phyloP scores from a whole-genome alignment of 208 protist species.

The Endotrypanum monterogeii region DNA sequence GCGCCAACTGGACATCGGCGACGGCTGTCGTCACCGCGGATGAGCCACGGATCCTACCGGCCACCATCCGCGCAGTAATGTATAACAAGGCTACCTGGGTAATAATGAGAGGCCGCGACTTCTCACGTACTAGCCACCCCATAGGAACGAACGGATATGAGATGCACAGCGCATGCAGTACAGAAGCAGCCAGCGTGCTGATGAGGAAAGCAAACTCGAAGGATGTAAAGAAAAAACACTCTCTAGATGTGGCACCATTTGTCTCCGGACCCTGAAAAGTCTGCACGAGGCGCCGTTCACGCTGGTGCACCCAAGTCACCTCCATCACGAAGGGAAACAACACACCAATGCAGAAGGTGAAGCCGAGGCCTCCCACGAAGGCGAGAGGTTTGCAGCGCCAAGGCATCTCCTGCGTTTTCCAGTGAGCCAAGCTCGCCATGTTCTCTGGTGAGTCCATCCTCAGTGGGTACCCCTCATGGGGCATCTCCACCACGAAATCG shows the following conservation, averaged over 20 bases:
- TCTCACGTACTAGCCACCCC: conserved; percentile 68
- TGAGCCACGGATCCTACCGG: conserved; percentile 31
- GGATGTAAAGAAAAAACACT: conserved; percentile 37
- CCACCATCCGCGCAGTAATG: conserved; percentile 22
- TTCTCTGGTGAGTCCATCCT: conserved; percentile 35
- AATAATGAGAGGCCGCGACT: conserved; percentile 42
- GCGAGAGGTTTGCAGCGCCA: conserved; percentile 60
- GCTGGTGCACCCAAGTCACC: conserved; percentile 49
- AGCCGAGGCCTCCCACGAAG: conserved; percentile 53
- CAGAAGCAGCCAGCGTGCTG: conserved; percentile 16
- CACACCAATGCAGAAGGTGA: conserved; percentile 66
- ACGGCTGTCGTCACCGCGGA: conserved; percentile 17
- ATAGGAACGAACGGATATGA: conserved; percentile 83
- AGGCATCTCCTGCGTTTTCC: conserved; percentile 57
- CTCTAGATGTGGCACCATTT: conserved; percentile 24
- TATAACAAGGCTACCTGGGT: conserved; percentile 36
- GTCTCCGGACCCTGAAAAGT: conserved; percentile 19
- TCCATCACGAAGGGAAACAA: conserved; percentile 72
- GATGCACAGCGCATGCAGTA: conserved; percentile 58
- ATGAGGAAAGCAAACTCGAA: conserved; percentile 49
- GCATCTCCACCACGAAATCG: conserved; percentile 64
- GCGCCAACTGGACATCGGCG: conserved; percentile 26
- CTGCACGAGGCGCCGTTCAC: conserved; percentile 40
- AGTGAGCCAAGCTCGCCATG: conserved; percentile 49
- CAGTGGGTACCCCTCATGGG: conserved; percentile 49